These are phyloP conservation scores for Geotrichum restrictum DNA, from an alignment of 1,139 yeast species.

Conservation along the genomic window DNA sequence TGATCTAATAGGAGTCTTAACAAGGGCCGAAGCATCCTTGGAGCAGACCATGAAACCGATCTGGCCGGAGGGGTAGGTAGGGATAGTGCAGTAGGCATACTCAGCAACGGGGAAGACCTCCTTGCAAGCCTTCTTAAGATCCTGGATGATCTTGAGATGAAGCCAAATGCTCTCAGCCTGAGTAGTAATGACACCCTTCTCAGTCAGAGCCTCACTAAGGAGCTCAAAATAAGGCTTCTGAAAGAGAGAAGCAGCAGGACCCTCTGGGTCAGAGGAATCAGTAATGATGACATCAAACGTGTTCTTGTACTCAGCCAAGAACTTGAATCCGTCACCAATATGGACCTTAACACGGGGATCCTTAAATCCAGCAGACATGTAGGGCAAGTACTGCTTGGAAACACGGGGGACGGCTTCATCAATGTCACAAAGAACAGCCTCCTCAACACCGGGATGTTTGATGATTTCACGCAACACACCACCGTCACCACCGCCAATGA, in stretches of 20 bases:
- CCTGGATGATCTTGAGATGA: slow-evolving; percentile 61
- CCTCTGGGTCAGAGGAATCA: slow-evolving; percentile 96
- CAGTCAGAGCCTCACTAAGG: slow-evolving; percentile 61
- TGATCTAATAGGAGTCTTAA: slow-evolving; percentile 55
- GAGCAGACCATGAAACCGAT: slow-evolving; percentile 82
- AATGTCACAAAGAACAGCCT: slow-evolving; percentile 81
- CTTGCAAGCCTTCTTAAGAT: slow-evolving; percentile 57
- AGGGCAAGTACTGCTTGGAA: slow-evolving; percentile 70
- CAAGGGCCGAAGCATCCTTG: slow-evolving; percentile 51
- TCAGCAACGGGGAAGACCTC: slow-evolving; percentile 75
- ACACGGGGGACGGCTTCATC: slow-evolving; percentile 81
- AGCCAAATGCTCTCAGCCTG: slow-evolving; percentile 94
- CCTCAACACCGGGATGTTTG: slow-evolving; percentile 66
- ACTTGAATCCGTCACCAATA: slow-evolving; percentile 87
- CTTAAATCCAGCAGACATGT: slow-evolving; percentile 67
- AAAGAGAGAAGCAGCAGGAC: slow-evolving; percentile 94
- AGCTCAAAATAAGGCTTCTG: slow-evolving; percentile 76
- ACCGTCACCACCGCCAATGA: slow-evolving; percentile 93
- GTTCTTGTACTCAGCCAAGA: slow-evolving; percentile 50
- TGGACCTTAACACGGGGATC: slow-evolving; percentile 71
- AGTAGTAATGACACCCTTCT: slow-evolving; percentile 79
- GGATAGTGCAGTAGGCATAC: slow-evolving; percentile 84
- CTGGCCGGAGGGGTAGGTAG: slow-evolving; percentile 95
- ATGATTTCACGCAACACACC: slow-evolving; percentile 83
- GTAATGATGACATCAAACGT: slow-evolving; percentile 86